phyloP scores from a whole-genome alignment of 2,329 filamentous ascomycete species.

The Cladophialophora immunda region DNA sequence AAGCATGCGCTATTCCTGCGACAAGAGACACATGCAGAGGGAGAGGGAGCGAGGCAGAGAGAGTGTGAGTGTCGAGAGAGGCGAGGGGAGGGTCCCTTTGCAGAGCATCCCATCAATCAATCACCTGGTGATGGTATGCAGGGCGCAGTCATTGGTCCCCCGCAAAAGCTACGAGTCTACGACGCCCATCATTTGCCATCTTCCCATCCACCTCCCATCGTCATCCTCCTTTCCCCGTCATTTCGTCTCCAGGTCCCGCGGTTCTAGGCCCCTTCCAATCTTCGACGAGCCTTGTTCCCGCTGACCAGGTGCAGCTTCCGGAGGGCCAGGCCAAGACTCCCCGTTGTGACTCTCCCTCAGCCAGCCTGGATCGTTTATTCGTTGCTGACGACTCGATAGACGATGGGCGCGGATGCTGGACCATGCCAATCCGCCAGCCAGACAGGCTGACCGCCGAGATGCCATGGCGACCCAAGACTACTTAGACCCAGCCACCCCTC shows the following conservation, averaged over 20 bases:
- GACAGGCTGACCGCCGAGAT: slow-evolving; percentile 3
- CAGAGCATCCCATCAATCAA: too few relatives aligned
- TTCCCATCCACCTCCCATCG: neutral
- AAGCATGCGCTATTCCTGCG: neutral
- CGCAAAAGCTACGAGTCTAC: neutral
- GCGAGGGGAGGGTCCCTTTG: too few relatives aligned
- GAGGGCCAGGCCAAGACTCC: neutral
- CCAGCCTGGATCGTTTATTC: neutral
- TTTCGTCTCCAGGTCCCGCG: slow-evolving; percentile 7
- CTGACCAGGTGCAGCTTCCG: slow-evolving; percentile 23
- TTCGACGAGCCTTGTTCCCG: neutral
- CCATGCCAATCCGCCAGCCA: neutral
- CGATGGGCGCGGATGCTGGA: neutral
- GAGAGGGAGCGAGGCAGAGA: too few relatives aligned
- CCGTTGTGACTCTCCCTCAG: slow-evolving; percentile 6
- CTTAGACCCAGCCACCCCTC: slow-evolving; percentile 3
- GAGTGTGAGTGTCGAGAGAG: too few relatives aligned
- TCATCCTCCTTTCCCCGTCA: neutral
- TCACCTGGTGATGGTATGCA: too few relatives aligned
- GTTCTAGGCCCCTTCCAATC: neutral
- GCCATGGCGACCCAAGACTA: slow-evolving; percentile 14
- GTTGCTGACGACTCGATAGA: neutral
- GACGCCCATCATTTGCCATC: neutral
- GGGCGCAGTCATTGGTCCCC: neutral
- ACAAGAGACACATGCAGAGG: neutral